Conservation (phyloP, 441 rosid genomes). For the Francoa sonchifolia region DNA sequence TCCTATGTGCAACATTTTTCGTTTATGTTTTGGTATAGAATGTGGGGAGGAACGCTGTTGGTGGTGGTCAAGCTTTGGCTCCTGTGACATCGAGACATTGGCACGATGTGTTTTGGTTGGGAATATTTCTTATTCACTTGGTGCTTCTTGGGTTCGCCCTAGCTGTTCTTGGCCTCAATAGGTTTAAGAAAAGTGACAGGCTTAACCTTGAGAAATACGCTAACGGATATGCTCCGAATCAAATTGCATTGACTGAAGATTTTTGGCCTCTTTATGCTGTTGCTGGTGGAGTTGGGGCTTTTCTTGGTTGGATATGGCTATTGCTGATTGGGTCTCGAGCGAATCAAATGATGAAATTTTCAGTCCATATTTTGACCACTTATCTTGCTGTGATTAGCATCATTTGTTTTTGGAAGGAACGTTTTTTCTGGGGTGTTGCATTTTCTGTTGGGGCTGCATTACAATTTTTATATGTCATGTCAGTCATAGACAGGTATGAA, state of each 20-base stretch:
- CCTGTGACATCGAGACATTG: constrained; percentile 50
- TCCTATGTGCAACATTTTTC: not conserved
- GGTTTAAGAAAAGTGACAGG: constrained; percentile 64
- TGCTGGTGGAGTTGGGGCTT: constrained; percentile 62
- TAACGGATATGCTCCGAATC: constrained; percentile 22
- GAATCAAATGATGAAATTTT: constrained; percentile 76
- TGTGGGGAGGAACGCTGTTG: constrained; percentile 47
- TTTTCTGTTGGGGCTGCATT: constrained; percentile 64
- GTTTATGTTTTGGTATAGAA: constrained; percentile 24
- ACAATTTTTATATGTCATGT: constrained; percentile 85
- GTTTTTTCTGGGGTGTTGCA: constrained; percentile 74
- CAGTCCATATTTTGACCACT: constrained; percentile 81
- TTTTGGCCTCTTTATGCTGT: constrained; percentile 86
- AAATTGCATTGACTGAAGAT: constrained; percentile 50
- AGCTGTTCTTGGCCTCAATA: constrained; percentile 53
- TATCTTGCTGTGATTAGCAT: constrained; percentile 86
- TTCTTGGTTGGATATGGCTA: constrained; percentile 69
- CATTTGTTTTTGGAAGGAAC: constrained; percentile 78
- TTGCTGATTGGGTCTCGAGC: constrained; percentile 66
- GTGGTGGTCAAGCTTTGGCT: constrained; percentile 31
- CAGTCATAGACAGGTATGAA: constrained; percentile 79
- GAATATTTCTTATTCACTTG: constrained; percentile 59
- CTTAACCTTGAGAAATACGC: constrained; percentile 56
- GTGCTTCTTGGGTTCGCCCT: constrained; percentile 48
- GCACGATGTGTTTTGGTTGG: constrained; percentile 91